Evolutionary conservation across 1,139 yeast species (phyloP).

Genomic region (Geotrichum candidum): DNA sequence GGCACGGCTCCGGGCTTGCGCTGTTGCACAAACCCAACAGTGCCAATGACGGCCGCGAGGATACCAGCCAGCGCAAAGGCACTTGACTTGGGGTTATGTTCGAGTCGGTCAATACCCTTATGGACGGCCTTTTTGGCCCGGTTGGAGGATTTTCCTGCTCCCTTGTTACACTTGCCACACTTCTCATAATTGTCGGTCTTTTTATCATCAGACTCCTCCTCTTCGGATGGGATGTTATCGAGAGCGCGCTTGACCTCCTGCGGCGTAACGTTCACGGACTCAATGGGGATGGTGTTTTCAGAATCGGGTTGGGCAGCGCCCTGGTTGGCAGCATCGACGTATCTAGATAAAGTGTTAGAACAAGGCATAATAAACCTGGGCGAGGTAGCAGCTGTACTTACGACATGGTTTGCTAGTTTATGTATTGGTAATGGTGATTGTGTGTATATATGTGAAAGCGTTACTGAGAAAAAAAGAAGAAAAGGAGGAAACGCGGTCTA

Average conservation of each 20-base stretch:
- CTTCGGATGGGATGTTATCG: constrained; percentile 12
- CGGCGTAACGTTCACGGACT: constrained; percentile 20
- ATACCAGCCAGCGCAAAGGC: background rate
- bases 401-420: background rate
- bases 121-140: constrained; percentile 2
- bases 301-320: constrained; percentile 21
- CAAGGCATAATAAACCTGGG: background rate
- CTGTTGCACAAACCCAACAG: constrained; percentile 10
- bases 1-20: background rate
- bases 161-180: background rate
- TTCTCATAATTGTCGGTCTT: background rate
- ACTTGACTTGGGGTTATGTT: constrained; percentile 2
- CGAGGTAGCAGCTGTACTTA: background rate
- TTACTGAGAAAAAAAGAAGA: background rate
- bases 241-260: constrained; percentile 15
- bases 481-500: background rate
- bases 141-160: background rate
- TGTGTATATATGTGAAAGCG: background rate
- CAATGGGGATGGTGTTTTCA: constrained; percentile 21
- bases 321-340: constrained; percentile 21
- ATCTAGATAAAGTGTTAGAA: constrained; percentile 6
- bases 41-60: constrained; percentile 3
- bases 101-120: background rate
- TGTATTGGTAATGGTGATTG: background rate
- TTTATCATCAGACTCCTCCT: constrained; percentile 8